Percentiles rank a stretch among this genome's conserved stretches.
phyloP scores from a whole-genome alignment of 257 asterid genomes.

The Solanum chilense region DNA sequence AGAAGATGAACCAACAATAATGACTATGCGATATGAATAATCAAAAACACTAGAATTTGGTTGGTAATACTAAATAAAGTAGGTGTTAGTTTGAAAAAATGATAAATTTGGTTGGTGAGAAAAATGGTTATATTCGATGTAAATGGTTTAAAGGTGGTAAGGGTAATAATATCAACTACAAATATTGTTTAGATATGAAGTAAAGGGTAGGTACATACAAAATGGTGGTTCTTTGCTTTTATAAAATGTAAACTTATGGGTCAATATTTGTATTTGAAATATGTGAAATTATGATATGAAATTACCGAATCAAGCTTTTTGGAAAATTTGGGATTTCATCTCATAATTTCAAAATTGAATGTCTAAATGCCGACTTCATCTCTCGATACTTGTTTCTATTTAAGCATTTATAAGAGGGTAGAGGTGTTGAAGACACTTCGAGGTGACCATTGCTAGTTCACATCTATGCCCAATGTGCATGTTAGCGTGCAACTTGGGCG shows the following conservation, averaged over 20 bases:
- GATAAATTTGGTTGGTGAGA: neutral
- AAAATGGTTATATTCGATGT: neutral
- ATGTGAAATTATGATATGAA: neutral
- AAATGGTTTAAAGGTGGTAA: neutral
- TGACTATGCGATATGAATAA: neutral
- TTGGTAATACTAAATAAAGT: neutral
- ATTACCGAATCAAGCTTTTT: neutral
- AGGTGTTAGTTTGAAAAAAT: neutral
- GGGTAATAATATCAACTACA: neutral
- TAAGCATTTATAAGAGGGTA: neutral
- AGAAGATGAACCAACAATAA: neutral
- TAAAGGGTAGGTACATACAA: neutral
- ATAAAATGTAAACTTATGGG: neutral
- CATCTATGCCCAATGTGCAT: neutral
- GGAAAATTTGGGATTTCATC: neutral
- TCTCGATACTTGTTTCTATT: neutral
- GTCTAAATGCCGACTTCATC: neutral
- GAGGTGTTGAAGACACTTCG: neutral
- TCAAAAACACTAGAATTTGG: neutral
- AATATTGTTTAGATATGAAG: neutral
- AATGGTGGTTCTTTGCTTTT: neutral
- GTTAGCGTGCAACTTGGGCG: neutral
- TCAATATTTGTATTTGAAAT: neutral
- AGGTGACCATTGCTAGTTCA: neutral
- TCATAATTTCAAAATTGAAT: neutral